These are phyloP conservation scores for Irpex sp. DNA, from an alignment of 1,284 basidiomycete genomes.

Conservation along the genomic window DNA sequence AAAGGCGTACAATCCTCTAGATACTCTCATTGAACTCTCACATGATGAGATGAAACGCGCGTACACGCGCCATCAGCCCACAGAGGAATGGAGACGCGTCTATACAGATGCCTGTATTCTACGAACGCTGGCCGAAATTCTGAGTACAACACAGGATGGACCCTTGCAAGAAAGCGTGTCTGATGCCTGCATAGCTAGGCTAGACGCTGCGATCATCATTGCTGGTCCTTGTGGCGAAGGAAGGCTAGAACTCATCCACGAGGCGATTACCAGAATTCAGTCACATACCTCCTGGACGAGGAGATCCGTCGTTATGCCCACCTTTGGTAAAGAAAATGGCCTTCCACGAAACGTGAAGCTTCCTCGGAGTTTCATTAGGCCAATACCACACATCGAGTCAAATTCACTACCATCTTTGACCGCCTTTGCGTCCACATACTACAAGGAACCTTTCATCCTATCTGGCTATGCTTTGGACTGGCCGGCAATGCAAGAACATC, in stretches of 20 bases:
- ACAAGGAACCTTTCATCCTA: constrained; percentile 67
- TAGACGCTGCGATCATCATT: constrained; percentile 82
- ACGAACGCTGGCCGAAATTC: constrained; percentile 38
- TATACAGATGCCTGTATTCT: constrained; percentile 65
- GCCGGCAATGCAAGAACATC: constrained; percentile 63
- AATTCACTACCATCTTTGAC: constrained; percentile 47
- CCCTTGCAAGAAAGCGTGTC: constrained; percentile 21
- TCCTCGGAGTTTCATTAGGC: constrained; percentile 12
- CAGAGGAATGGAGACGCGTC: constrained; percentile 45
- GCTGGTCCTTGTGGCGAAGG: constrained; percentile 70
- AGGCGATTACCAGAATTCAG: constrained; percentile 51
- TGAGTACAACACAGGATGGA: constrained; percentile 18
- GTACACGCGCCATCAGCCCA: neutral
- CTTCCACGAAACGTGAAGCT: neutral
- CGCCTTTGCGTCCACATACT: constrained; percentile 36
- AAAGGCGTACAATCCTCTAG: constrained; percentile 9
- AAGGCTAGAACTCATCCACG: constrained; percentile 54
- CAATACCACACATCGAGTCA: constrained; percentile 30
- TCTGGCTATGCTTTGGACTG: constrained; percentile 55
- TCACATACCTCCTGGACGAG: neutral
- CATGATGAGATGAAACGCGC: constrained; percentile 19
- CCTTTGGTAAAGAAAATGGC: too few species aligned
- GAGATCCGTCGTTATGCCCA: neutral
- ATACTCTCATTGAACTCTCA: constrained; percentile 18
- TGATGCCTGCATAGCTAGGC: constrained; percentile 40